Conservation (phyloP, 805 yeast genomes). For the Wickerhamiella azyma region DNA sequence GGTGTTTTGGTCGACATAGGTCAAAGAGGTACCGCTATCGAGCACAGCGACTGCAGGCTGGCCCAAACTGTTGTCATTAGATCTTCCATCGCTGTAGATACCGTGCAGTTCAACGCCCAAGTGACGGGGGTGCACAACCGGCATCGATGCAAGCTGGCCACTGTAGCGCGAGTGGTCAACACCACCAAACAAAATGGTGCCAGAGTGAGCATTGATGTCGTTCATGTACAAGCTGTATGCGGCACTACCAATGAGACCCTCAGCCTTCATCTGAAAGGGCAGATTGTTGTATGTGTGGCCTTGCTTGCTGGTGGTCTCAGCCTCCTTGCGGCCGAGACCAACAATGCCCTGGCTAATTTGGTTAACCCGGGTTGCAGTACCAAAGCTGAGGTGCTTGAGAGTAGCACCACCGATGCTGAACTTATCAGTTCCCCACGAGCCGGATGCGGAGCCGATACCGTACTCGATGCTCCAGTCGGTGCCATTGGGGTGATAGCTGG, state of each 20-base stretch:
- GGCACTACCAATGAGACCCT: conserved; percentile 44
- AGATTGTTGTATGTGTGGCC: conserved; percentile 41
- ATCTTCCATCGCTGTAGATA: conserved; percentile 20
- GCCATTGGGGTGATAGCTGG: conserved; percentile 20
- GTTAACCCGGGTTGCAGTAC: conserved; percentile 49
- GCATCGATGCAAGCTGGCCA: conserved; percentile 32
- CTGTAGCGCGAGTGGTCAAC: conserved; percentile 37
- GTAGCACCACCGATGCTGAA: conserved; percentile 41
- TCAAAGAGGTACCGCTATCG: conserved; percentile 46
- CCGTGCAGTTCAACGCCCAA: conserved; percentile 23
- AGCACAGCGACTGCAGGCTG: conserved; percentile 27
- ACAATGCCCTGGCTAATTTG: conserved; percentile 48
- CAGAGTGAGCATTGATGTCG: conserved; percentile 28
- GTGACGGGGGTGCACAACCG: conserved; percentile 25
- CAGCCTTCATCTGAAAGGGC: conserved; percentile 44
- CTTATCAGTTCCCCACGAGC: conserved; percentile 52
- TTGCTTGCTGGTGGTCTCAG: conserved; percentile 33
- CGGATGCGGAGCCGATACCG: conserved; percentile 38
- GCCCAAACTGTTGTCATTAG: conserved; percentile 16
- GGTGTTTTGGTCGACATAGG: conserved; percentile 33
- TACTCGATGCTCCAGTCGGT: conserved; percentile 28
- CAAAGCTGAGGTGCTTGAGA: conserved; percentile 49
- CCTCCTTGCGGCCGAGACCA: conserved; percentile 34
- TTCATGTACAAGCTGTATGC: conserved; percentile 56
- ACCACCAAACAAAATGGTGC: conserved; percentile 45